Percentiles rank a stretch among this genome's conserved stretches.
These are phyloP conservation scores for Echinochloa phyllopogon DNA, from an alignment of 176 grass and related monocot genomes.

Conservation along the genomic window DNA sequence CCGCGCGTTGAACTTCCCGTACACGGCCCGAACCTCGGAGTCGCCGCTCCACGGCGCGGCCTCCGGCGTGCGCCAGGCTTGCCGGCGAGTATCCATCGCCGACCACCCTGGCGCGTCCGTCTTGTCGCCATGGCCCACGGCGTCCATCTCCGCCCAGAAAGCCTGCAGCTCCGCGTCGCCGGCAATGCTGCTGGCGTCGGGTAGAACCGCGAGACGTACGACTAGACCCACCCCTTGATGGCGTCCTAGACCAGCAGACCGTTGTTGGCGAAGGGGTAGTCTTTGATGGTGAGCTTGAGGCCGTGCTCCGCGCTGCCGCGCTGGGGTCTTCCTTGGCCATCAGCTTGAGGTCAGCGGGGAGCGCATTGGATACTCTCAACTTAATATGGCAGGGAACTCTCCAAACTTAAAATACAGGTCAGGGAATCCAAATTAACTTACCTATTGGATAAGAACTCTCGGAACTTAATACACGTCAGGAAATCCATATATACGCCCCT, in stretches of 20 bases:
- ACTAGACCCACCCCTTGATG: conserved; percentile 64
- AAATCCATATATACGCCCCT: too few relatives aligned
- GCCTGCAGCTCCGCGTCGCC: conserved; percentile 70
- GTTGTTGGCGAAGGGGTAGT: conserved; percentile 93
- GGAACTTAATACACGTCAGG: too few relatives aligned
- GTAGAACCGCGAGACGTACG: conserved; percentile 77
- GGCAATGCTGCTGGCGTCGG: conserved; percentile 29
- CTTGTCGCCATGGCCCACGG: conserved; percentile 77
- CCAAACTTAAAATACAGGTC: too few relatives aligned
- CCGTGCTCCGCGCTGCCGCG: conserved; percentile 68
- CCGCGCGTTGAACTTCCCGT: conserved; percentile 42
- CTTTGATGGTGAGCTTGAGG: conserved; percentile 58
- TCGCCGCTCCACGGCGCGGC: conserved; percentile 54
- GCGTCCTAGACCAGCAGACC: conserved; percentile 80
- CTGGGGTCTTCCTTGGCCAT: conserved; percentile 77
- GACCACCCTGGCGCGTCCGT: conserved; percentile 75
- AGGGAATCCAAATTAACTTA: too few relatives aligned
- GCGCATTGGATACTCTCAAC: too few relatives aligned
- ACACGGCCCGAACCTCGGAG: conserved; percentile 44
- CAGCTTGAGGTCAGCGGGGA: conserved; percentile 75
- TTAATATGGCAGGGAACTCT: too few relatives aligned
- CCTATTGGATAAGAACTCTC: too few relatives aligned
- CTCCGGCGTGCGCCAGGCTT: conserved; percentile 44
- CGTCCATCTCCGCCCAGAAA: conserved; percentile 73
- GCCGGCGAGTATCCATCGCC: conserved; percentile 47